Evolutionary conservation across 192 early-diverging fungal genomes (phyloP), one percentile per base, ranked within the genome.

Genomic region (Cladochytrium replicatum): DNA sequence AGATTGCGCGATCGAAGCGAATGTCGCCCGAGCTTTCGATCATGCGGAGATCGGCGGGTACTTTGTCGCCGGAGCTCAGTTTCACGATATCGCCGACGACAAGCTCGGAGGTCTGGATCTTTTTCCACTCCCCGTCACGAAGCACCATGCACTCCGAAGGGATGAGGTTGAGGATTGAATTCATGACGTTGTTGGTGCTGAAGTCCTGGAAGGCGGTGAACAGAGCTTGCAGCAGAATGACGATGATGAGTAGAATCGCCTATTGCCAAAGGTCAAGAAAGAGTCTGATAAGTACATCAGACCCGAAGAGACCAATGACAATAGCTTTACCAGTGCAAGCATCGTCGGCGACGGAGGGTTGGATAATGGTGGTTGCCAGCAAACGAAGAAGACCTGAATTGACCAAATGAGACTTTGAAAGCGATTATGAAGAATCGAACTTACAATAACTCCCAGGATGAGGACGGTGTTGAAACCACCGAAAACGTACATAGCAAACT

Each of bases 11-110:
- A 64, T 95, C 91, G 50, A 92, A 80, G 52, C 67, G 60, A 13
- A 86, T 46, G 45, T 88, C 88, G 26, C 71, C 69, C 9, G 77
- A 76, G 4, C 67, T 61, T 30, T 82, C 55, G 8, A 88, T 57
- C 37, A 93, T 50, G 3, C 85, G 69, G 39, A 80, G 19, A 43
- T 93, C 89, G 6, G 87, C 87, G 23, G 89, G 88, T 17, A 89
- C 81, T 34, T 78, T 78, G 50, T 81, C 65, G 25, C 87, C 89
- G 11, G 76, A 44, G 0, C 60, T 68, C 30, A 91, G 57, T 7
- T 63, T 50, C 41, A 93, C 78, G 4, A 89, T 48, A 44, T 93
- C 89, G 42, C 89, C 89, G 3, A 72, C 61, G 13, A 89, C 85
- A 15, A 93, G 54, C 6, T 78, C 58, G 4, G 55, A 50, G 22